phyloP scores from a whole-genome alignment of 179 eudicot species.

The Sideroxylon spinosum region DNA sequence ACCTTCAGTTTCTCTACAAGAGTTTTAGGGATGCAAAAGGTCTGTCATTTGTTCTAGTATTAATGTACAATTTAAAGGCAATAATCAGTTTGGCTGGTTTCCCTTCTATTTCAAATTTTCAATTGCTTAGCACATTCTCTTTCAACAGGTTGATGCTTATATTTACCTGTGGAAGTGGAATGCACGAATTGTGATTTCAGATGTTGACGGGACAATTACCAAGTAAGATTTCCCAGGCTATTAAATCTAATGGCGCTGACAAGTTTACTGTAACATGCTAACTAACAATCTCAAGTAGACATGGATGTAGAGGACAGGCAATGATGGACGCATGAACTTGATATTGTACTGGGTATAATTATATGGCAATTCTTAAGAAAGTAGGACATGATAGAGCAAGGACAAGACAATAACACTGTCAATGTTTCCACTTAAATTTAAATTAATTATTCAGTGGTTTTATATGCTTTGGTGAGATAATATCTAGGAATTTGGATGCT shows the following conservation, averaged over 20 bases:
- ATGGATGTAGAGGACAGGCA: not conserved
- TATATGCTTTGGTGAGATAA: not conserved
- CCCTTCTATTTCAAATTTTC: not conserved
- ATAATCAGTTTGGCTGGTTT: conserved; percentile 2
- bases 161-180: conserved; percentile 99
- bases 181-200: conserved; percentile 90
- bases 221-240: conserved; percentile 46
- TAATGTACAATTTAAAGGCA: conserved; percentile 11
- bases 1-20: conserved; percentile 80
- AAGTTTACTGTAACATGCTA: not conserved
- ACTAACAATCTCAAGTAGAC: not conserved
- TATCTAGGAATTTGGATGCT: not conserved
- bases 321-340: not conserved
- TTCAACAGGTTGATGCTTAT: conserved; percentile 86
- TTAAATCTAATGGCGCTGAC: not conserved
- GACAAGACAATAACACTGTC: no score
- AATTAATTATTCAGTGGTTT: not conserved
- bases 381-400: not conserved
- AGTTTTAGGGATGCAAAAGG: conserved; percentile 81
- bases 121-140: conserved; percentile 19
- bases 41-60: conserved; percentile 22
- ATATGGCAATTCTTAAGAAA: not conserved
- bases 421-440: not conserved
- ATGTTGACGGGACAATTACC: conserved; percentile 97
- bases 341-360: no score